Evolutionary conservation across 2,329 filamentous ascomycete species (phyloP), one percentile per base, ranked within the genome.

Genomic region (Curvularia spicifera): DNA sequence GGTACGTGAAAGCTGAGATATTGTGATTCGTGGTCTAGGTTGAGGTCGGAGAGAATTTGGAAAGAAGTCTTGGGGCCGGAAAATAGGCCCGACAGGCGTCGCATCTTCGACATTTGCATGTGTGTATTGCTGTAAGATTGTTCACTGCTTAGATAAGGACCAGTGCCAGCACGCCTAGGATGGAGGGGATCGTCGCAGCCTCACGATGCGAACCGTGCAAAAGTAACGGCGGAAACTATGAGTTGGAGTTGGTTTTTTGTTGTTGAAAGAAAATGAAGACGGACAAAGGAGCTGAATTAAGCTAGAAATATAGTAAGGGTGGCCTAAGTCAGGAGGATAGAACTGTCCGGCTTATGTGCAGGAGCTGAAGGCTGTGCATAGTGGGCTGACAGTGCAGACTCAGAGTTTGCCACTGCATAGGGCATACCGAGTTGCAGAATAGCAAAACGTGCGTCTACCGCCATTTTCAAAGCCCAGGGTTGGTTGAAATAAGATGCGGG

Each of bases 1-100:
- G 71, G 71, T 39, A 75, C 67, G 63, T 73, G 66, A 57, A 74
- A 75, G 10, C 69, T 65, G 15, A 70, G 64, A 51, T 75, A 74
- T 64, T 74, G 70, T 3, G 63, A 62, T 20, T 68, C 67, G 60
- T 70, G 56, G 48, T 73, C 64, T 12, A 75, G 57, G 44, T 75
- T 60, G 7, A 75, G 68, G 54, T 76, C 73, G 8, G 72, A 75
- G 39, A 75, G 64, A 18, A 75, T 54, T 45, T 75, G 72, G 51
- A 75, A 71, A 22, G 66, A 53, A 6, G 66, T 64, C 46, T 71
- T 68, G 4, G 70, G 57, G 1, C 59, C 28, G 6, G 64, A 65
- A 47, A 72, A 72, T 7, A 73, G 57, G 40, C 62, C 62, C 9
- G 69, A 69, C 26, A 73, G 53, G 9, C 69, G 67, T 28, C 65